Evolutionary conservation across 208 protist genomes (phyloP).

Genomic region (Trypanosoma boissoni): DNA sequence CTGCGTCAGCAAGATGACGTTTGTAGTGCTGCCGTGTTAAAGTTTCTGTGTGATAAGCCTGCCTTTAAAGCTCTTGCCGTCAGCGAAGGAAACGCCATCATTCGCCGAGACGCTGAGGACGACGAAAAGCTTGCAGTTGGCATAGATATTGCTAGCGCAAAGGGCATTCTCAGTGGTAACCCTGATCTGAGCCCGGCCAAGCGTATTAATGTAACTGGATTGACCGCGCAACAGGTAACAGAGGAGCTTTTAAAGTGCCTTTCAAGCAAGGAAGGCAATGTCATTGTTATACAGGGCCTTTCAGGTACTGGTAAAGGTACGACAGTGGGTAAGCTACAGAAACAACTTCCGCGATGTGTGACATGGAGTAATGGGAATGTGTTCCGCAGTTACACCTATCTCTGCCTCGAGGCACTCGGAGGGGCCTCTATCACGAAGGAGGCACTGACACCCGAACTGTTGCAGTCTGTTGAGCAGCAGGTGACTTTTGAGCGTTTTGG

Average conservation of each 20-base stretch:
- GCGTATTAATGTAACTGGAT: slow-evolving; percentile 68
- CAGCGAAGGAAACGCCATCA: slow-evolving; percentile 69
- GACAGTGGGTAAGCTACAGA: slow-evolving; percentile 74
- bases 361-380: slow-evolving; percentile 93
- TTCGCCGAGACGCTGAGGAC: slow-evolving; percentile 83
- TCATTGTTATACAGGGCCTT: slow-evolving; percentile 88
- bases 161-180: slow-evolving; percentile 56
- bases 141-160: slow-evolving; percentile 68
- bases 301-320: slow-evolving; percentile 91
- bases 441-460: slow-evolving; percentile 55
- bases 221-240: slow-evolving; percentile 72
- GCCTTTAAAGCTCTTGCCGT: slow-evolving; percentile 55
- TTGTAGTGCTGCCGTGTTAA: slow-evolving; percentile 67
- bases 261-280: slow-evolving; percentile 63
- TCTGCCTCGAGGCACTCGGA: slow-evolving; percentile 63
- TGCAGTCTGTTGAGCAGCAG: slow-evolving; percentile 51
- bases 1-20: slow-evolving; percentile 80
- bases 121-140: slow-evolving; percentile 84
- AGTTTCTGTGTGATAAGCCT: slow-evolving; percentile 37
- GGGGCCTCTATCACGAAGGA: slow-evolving; percentile 47
- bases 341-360: slow-evolving; percentile 70
- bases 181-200: slow-evolving; percentile 24
- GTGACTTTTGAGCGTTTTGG: slow-evolving; percentile 59
- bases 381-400: slow-evolving; percentile 89
- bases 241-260: slow-evolving; percentile 63